Conservation (phyloP, 306 rosid species). For the Sindora glabra region DNA sequence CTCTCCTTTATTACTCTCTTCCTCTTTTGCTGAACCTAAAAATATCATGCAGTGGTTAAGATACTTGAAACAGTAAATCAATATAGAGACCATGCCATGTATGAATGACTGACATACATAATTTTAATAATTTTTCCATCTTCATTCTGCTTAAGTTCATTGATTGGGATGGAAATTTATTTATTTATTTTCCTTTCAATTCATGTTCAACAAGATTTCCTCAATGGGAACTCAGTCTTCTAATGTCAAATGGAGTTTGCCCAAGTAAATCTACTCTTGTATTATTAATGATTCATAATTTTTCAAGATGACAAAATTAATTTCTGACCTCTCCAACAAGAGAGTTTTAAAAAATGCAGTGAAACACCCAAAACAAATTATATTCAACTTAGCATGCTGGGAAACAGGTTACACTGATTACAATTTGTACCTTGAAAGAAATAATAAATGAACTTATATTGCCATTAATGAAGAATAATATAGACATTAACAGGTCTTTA, state of each 20-base stretch:
- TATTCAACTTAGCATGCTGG: not conserved
- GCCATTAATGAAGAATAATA: not conserved
- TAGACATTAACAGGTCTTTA: not conserved
- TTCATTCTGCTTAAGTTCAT: not conserved
- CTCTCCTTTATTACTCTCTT: conserved; percentile 32
- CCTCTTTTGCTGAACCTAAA: conserved; percentile 41
- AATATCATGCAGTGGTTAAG: conserved; percentile 11
- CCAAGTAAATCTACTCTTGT: not conserved
- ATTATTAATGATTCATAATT: not conserved
- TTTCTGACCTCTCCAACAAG: not conserved
- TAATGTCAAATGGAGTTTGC: not conserved
- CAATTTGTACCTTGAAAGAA: not conserved
- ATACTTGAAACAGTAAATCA: conserved; percentile 8
- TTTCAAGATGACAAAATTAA: not conserved
- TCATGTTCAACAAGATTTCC: conserved; percentile 11
- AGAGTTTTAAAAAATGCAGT: not conserved
- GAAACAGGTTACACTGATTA: not conserved
- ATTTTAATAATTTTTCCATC: not conserved
- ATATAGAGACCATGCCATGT: not conserved
- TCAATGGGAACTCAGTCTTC: not conserved
- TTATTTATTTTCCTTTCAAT: not conserved
- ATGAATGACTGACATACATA: not conserved
- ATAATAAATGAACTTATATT: not conserved
- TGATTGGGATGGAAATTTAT: not conserved
- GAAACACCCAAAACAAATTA: not conserved